phyloP scores from a whole-genome alignment of 140 eudicot species.

The Cichorium intybus region DNA sequence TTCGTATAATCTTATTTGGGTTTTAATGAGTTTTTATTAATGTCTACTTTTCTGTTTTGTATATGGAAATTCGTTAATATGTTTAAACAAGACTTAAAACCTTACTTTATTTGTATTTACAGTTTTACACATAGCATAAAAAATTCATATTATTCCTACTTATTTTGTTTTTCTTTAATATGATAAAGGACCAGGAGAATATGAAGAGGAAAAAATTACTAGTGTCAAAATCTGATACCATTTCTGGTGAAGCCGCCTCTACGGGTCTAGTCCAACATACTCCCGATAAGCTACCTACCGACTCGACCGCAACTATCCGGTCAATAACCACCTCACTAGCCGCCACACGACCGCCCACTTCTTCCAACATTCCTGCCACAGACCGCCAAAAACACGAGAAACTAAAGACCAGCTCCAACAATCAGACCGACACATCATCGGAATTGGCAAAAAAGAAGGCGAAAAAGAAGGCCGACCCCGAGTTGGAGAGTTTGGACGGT shows the following conservation, averaged over 20 bases:
- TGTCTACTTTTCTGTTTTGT: too few relatives aligned
- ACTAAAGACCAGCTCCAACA: conserved; percentile 41
- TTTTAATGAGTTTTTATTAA: too few relatives aligned
- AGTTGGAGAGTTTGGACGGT: conserved; percentile 46
- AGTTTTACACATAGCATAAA: too few relatives aligned
- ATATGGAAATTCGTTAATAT: too few relatives aligned
- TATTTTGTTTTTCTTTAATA: background rate
- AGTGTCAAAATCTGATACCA: conserved; percentile 34
- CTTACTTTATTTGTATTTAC: too few relatives aligned
- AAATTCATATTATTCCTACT: too few relatives aligned
- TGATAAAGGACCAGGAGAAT: conserved; percentile 56
- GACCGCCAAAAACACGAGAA: conserved; percentile 74
- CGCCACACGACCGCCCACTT: conserved; percentile 19
- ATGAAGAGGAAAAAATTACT: conserved; percentile 55
- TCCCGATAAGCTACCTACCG: conserved; percentile 36
- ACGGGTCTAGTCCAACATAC: conserved; percentile 34
- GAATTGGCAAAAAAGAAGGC: conserved; percentile 56
- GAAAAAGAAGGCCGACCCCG: conserved; percentile 54
- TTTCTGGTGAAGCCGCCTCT: conserved; percentile 36
- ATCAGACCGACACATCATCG: conserved; percentile 20
- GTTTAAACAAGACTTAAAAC: too few relatives aligned
- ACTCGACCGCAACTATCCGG: conserved; percentile 27
- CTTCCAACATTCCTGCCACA: conserved; percentile 12
- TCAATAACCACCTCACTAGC: conserved; percentile 27
- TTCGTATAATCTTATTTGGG: too few relatives aligned